Conservation (phyloP, 768 basidiomycete species). For the Mycena rebaudengoi region DNA sequence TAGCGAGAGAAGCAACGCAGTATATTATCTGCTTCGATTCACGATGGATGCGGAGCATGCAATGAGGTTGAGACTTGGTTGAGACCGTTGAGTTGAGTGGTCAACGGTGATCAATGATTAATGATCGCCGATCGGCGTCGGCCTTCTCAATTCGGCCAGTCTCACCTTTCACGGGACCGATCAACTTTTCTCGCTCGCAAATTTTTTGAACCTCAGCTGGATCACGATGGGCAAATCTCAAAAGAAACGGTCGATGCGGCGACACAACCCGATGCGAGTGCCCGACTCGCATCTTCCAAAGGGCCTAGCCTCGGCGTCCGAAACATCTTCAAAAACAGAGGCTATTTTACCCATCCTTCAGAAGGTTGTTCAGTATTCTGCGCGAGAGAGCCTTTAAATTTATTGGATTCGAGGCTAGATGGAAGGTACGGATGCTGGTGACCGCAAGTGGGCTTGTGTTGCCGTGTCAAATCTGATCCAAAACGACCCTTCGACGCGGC, state of each 20-base stretch:
- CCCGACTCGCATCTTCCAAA: slow-evolving; percentile 91
- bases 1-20: too few relatives aligned
- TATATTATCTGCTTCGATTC: too few relatives aligned
- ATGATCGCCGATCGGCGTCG: too few relatives aligned
- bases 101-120: too few relatives aligned
- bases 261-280: slow-evolving; percentile 94
- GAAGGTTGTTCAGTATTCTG: slow-evolving; percentile 62
- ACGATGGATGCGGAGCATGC: too few relatives aligned
- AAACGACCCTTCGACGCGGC: slow-evolving; percentile 91
- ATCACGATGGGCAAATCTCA: slow-evolving; percentile 96
- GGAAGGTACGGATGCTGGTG: slow-evolving; percentile 76
- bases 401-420: slow-evolving; percentile 61
- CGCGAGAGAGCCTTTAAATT: background rate
- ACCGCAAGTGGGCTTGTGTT: slow-evolving; percentile 96
- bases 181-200: too few relatives aligned
- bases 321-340: slow-evolving; percentile 78
- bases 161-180: too few relatives aligned
- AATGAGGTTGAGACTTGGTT: too few relatives aligned
- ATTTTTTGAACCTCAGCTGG: too few relatives aligned
- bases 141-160: too few relatives aligned
- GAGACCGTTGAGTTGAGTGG: too few relatives aligned
- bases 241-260: slow-evolving; percentile 83
- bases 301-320: slow-evolving; percentile 79
- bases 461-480: slow-evolving; percentile 96
- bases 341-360: slow-evolving; percentile 89